A percentile compares a stretch with the other conserved stretches of the same genome.
Evolutionary conservation across 1,139 yeast genomes (phyloP).

Genomic region (Petasospora rhodanensis): DNA sequence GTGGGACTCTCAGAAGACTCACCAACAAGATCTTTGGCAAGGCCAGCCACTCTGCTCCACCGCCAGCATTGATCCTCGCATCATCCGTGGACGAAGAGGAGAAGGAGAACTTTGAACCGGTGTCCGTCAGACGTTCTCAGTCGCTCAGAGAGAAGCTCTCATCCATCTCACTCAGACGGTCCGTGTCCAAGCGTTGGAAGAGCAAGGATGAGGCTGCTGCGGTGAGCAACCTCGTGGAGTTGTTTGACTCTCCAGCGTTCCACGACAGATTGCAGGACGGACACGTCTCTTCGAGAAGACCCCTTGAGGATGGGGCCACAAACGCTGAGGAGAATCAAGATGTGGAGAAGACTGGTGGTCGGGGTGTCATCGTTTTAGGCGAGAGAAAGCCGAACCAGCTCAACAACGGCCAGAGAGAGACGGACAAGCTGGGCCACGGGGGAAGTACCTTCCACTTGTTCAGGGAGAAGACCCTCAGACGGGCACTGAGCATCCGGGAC

Average conservation of each 20-base stretch:
- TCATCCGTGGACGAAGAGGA: constrained; percentile 1
- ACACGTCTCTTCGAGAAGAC: constrained; percentile 1
- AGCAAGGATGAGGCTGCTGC: constrained; percentile 1
- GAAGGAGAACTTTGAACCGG: constrained; percentile 3
- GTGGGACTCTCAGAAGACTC: constrained; percentile 5
- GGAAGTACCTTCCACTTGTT: constrained; percentile 2
- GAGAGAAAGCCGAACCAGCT: too few species aligned
- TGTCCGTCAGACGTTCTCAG: too few species aligned
- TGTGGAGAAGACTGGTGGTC: not conserved
- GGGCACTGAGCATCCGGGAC: constrained; percentile 6
- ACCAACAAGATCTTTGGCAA: constrained; percentile 2
- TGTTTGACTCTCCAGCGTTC: constrained; percentile 7
- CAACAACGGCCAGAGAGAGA: not conserved
- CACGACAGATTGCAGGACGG: constrained; percentile 4
- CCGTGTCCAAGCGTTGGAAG: constrained; percentile 4
- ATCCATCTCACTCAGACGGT: constrained; percentile 2
- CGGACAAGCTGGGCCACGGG: not conserved
- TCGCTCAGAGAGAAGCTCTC: constrained; percentile 1
- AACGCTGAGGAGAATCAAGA: not conserved
- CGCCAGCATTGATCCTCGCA: too few species aligned
- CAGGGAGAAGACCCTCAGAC: constrained; percentile 7
- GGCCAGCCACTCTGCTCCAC: not conserved
- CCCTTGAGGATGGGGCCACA: too few species aligned
- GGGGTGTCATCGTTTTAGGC: too few species aligned
- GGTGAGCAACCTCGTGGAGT: constrained; percentile 1